Evolutionary conservation across 768 basidiomycete genomes (phyloP), one percentile per base, ranked within the genome.

Genomic region (Kwoniella sp.): DNA sequence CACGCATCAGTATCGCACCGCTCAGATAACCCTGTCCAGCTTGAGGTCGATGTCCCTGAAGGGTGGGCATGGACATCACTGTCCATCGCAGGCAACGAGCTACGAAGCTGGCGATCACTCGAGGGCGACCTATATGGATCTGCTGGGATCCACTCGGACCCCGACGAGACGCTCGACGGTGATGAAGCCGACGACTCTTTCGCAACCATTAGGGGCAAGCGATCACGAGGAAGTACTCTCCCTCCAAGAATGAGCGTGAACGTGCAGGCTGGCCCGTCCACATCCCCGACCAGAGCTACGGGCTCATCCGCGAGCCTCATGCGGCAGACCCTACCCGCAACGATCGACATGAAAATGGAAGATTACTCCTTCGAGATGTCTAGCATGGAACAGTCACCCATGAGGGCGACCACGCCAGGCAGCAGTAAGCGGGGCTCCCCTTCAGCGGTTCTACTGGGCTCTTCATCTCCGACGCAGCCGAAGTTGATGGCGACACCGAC

Each of bases 331-430:
- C 34, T 58, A 14, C 57, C 57, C 6, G 29, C 42, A 17, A 20
- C 47, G 15, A 15, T 41, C 28, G 48, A 51, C 28, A 55, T 49
- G 27, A 50, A 46, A 10, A 53, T 59, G 47, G 65, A 67, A 26
- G 65, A 67, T 32, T 67, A 62, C 46, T 64, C 62, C 0, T 67
- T 67, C 29, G 65, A 67, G 53, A 27, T 64, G 9, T 42, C 37
- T 25, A 34, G 44, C 33, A 28, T 55, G n/a, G 53, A 45, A 15
- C 41, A 52, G 3, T n/a, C n/a, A n/a, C n/a, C n/a, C n/a, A 37
- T 23, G 25, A 53, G 38, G 17, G 43, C 49, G 26, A 25, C 27
- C 14, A 43, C 47, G 15, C 53, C 46, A 9, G 37, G 17, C n/a
- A n/a, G n/a, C 8, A 25, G 10, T 32, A 22, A 31, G n/a, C 19